phyloP scores from a whole-genome alignment of 2,329 filamentous ascomycete genomes.

The Alternaria alternata region DNA sequence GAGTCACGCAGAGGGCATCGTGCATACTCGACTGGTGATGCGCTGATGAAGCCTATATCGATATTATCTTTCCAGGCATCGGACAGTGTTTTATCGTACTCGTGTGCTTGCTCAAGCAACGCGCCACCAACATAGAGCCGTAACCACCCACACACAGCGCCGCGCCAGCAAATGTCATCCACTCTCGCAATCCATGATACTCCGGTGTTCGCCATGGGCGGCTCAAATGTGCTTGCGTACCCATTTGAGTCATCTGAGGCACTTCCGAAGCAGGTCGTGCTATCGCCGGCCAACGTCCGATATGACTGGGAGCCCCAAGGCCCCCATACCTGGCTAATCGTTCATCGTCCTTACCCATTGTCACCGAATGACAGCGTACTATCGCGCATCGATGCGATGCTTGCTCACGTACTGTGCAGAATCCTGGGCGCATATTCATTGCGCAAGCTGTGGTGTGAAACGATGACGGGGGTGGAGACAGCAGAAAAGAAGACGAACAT shows the following conservation, averaged over 20 bases:
- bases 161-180: neutral
- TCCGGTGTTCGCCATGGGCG: neutral
- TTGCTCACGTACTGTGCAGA: neutral
- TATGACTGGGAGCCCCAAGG: no score
- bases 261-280: no score
- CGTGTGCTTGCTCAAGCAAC: no score
- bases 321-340: neutral
- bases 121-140: no score
- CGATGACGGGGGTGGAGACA: neutral
- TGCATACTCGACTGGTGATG: no score
- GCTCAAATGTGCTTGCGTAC: neutral
- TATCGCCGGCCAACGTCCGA: no score
- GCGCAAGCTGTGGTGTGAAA: neutral
- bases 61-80: no score
- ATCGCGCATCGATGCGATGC: neutral
- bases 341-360: neutral
- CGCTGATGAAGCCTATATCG: no score
- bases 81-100: no score
- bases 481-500: neutral
- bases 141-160: neutral
- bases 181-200: neutral
- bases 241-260: no score
- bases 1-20: no score
- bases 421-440: rapidly evolving
- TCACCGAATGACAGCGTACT: neutral